Evolutionary conservation across 306 rosid genomes (phyloP), one percentile per base, ranked within the genome.

Genomic region (Quercus ilex): DNA sequence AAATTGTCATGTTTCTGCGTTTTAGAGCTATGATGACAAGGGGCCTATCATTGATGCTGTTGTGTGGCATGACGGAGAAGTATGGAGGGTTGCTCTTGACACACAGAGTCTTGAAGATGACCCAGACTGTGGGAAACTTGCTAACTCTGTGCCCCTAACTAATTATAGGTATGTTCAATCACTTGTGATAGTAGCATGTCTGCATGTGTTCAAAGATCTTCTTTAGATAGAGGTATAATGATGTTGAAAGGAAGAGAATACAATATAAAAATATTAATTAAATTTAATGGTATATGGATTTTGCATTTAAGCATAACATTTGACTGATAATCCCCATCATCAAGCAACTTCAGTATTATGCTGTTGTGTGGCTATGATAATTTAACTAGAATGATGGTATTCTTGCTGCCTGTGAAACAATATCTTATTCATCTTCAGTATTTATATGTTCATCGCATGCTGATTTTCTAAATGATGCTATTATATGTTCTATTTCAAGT

Each of bases 11-110:
- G 68, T 70, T 87, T 83, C 31, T 86, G 19, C 84, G 75, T 76
- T 68, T 71, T 82, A 95, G 99, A 89, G 87, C 88, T 95, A 91
- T 58, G 92, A 93, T 71, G 99, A 95, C 82, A 89, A 89, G 83
- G 99, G 99, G 60, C 99, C 99, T 43, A 77, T 84, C 74, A 79
- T 95, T 80, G 97, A 95, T 85, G 96, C 98, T 74, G 94, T 95
- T 87, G 98, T 91, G 35, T 95, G 99, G 99, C 94, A 93, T 74
- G 97, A 91, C 81, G 99, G 98, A 83, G 98, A 93, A 84, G 87
- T 89, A 68, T 95, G 99, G 99, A 90, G 97, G 86, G 97, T 81
- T 84, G 97, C 99, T 83, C 83, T 95, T 80, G 99, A 95, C 82
- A 93, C 97, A 55, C 96, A 86, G 60, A 87, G 88, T 81, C 97